Percentiles rank a stretch among this genome's conserved stretches.
These are phyloP conservation scores for Zygoascus biomembranicola DNA, from an alignment of 805 yeast species.

Conservation along the genomic window DNA sequence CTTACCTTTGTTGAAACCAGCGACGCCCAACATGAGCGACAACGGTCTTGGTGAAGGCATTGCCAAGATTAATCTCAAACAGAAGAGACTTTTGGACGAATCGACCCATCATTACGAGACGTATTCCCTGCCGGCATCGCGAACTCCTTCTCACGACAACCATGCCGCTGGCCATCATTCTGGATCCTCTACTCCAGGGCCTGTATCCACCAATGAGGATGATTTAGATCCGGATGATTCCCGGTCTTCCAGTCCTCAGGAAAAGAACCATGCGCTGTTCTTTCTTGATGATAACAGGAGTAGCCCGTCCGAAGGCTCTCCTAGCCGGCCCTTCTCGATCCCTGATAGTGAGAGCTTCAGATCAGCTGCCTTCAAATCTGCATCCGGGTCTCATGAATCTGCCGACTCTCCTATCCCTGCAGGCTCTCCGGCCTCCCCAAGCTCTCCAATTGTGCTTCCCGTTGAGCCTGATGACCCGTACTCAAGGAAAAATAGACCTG, in stretches of 20 bases:
- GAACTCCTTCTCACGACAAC: slow-evolving; percentile 13
- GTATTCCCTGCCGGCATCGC: slow-evolving; percentile 25
- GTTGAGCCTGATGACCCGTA: slow-evolving; percentile 27
- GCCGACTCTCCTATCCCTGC: background rate
- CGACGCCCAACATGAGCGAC: background rate
- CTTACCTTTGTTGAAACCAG: background rate
- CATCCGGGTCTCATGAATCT: background rate
- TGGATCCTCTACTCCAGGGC: background rate
- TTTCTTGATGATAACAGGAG: background rate
- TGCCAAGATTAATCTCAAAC: slow-evolving; percentile 8
- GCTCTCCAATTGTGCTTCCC: slow-evolving; percentile 2
- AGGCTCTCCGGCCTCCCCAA: slow-evolving; percentile 11
- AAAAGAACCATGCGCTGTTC: background rate
- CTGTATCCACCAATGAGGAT: background rate
- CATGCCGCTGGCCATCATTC: background rate
- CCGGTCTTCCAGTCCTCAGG: background rate
- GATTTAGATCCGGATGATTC: background rate
- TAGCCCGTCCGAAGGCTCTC: background rate
- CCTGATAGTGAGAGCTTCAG: background rate
- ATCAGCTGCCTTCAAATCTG: background rate
- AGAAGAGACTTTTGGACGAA: slow-evolving; percentile 21
- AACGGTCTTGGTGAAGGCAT: background rate
- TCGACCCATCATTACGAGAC: slow-evolving; percentile 25
- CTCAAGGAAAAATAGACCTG: slow-evolving; percentile 24
- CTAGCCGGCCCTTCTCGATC: background rate